Evolutionary conservation across 2,329 filamentous ascomycete genomes (phyloP), one percentile per base, ranked within the genome.

Genomic region (Penicillium hesseltinei): DNA sequence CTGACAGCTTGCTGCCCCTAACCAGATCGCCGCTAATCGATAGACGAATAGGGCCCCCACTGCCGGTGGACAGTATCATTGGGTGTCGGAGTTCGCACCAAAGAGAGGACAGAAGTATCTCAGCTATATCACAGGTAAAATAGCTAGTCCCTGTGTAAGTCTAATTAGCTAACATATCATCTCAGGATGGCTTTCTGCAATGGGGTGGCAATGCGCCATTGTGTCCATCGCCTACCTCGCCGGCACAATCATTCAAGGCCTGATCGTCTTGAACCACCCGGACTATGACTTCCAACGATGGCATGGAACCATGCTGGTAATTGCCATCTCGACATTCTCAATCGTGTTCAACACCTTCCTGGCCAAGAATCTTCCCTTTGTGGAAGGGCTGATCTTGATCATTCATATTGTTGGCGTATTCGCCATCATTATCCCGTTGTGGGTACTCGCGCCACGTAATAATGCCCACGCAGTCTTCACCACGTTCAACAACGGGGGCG

Each of bases 181-280:
- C 19, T n/a, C 38, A 75, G 74, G 74, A 15, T 79, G 77, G 77
- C 72, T 78, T 31, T 73, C 71, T 48, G 73, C 73, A 23, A 72
- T 76, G 39, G 76, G 75, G 19, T 81, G 78, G 78, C 77, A 80
- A 57, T 74, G 73, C 50, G 74, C 77, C 19, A 74, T 78, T 25
- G 76, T 77, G 7, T 72, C 74, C 4, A 76, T 77, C 48, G 74
- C 73, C 13, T 78, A 77, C 65, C 71, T 80, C 17, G 76, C 75
- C 7, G 78, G 75, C 2, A 75, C 71, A 5, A 75, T 78, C 40
- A 76, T 81, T 3, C 78, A 81, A 62, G 78, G 76, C 0, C 59
- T 81, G 5, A 71, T 79, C 13, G 71, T 77, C 21, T 65, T 81
- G 33, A 79, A 80, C 57, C 65, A 78, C 48, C 69, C 71, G 2